Evolutionary conservation across 768 basidiomycete genomes (phyloP).

Genomic region (Cubamyces sp.): DNA sequence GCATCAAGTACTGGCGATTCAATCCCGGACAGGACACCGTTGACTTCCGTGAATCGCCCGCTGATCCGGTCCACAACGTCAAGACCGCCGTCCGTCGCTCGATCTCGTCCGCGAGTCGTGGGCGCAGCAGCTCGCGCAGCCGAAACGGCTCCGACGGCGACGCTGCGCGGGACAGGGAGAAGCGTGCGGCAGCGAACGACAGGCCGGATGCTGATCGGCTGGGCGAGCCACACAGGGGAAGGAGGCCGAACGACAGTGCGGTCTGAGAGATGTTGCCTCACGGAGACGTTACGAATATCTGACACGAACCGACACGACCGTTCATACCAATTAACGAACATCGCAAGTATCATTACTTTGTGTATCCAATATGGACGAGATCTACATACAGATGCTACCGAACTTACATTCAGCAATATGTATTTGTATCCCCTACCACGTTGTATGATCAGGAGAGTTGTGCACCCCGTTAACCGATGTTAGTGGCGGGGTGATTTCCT

Average conservation of each 20-base stretch:
- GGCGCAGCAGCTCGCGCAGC: constrained; percentile 12
- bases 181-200: not conserved
- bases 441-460: too few relatives aligned
- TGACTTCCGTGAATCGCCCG: constrained; percentile 46
- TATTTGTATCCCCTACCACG: too few relatives aligned
- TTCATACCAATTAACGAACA: too few relatives aligned
- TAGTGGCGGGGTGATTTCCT: too few relatives aligned
- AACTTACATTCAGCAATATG: not conserved
- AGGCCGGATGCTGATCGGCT: not conserved
- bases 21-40: constrained; percentile 52
- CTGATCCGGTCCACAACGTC: constrained; percentile 37
- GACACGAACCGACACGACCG: not conserved
- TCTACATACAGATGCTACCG: too few relatives aligned
- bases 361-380: too few relatives aligned
- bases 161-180: constrained; percentile 6
- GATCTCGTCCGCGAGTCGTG: constrained; percentile 11
- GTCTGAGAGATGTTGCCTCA: constrained; percentile 16
- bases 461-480: too few relatives aligned
- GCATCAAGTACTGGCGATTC: constrained; percentile 56
- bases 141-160: constrained; percentile 1
- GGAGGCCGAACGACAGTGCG: constrained; percentile 25
- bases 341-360: too few relatives aligned
- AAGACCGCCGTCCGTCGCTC: constrained; percentile 10
- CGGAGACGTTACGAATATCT: not conserved
- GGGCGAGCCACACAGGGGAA: not conserved